Base-by-base conservation (phyloP, 2,329 filamentous ascomycete genomes). In the Colletotrichum theobromicola region DNA sequence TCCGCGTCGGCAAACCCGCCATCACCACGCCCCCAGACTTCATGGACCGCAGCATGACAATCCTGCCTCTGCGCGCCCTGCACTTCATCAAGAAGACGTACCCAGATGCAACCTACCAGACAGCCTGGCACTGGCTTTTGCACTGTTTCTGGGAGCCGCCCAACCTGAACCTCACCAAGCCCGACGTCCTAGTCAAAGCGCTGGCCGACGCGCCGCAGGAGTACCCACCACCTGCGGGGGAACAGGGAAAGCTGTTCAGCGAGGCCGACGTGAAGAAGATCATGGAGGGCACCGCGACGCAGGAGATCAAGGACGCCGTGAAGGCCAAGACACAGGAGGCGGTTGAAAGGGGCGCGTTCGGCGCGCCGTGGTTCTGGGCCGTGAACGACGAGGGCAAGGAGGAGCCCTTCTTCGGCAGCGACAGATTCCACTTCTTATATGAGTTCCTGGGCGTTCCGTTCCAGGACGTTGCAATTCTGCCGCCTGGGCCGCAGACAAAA, bases 401-500 rank as follows among this genome's bases (percentile, higher is more conserved):
- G 63, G 92, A 94, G 84, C 90, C 92, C 0, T 95, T 95, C 81
- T 96, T 96, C 83, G 94, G 94, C 4, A 95, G 93, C 83, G 94
- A 96, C 83, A 92, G 93, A 72, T 94, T 92, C 81, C 89, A 92
- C 77, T 93, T 90, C 78, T 89, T 96, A 77, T 95, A 93, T 84
- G 85, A 89, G 72, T 93, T 90, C 80, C 81, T 95, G 58, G 92
- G 87, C 0, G 78, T 95, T 61, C 90, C 90, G 6, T 92, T 88
- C 80, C 87, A 86, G 74, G 89, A 92, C 72, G 79, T 93, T 26
- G 84, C 85, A 75, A 79, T 91, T 50, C 70, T 86, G 7, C 74
- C 75, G 42, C 74, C 75, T 2, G 53, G 61, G 2, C n/a, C 50
- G 18, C 58, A 72, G 32, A 32, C 18, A 5, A 42, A 61, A 21